Evolutionary conservation across 495 filamentous ascomycete genomes (phyloP).

Genomic region (Xanthoparmelia taractica): DNA sequence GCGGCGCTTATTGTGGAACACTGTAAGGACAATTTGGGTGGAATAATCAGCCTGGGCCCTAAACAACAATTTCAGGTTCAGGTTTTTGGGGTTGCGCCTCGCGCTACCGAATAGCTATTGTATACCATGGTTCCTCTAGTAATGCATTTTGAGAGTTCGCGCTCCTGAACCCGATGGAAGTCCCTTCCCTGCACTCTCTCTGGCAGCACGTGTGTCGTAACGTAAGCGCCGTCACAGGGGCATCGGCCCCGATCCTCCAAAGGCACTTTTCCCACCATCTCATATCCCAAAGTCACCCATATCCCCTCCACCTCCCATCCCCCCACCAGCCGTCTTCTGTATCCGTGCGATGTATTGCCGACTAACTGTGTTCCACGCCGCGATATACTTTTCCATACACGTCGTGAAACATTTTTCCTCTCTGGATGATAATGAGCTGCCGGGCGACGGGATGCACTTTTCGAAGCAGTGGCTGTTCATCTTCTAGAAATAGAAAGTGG

Average conservation of each 20-base stretch:
- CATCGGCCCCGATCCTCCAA: background rate
- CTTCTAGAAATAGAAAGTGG: constrained; percentile 50
- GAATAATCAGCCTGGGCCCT: background rate
- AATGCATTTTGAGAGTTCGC: background rate
- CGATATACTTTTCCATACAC: constrained; percentile 98
- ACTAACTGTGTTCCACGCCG: constrained; percentile 81
- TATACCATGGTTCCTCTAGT: background rate
- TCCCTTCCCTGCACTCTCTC: no score
- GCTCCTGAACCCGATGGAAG: background rate
- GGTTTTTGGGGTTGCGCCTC: background rate
- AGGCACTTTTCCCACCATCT: background rate
- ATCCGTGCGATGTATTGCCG: constrained; percentile 65
- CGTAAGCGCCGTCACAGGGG: background rate
- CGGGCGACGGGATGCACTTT: constrained; percentile 80
- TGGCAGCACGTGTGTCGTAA: background rate
- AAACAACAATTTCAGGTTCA: background rate
- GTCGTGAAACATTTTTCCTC: constrained; percentile 71
- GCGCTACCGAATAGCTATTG: background rate
- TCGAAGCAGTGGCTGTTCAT: constrained; percentile 96
- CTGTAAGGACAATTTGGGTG: background rate
- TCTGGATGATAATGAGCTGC: constrained; percentile 60
- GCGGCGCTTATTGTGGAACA: background rate
- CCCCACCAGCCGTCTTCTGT: constrained; percentile 45
- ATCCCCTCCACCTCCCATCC: constrained; percentile 1
- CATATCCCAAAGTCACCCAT: constrained; percentile 12